Percentiles rank a stretch among this genome's conserved stretches.
Conservation (phyloP, 2,329 filamentous ascomycete genomes). For the Epichloe glyceriae region DNA sequence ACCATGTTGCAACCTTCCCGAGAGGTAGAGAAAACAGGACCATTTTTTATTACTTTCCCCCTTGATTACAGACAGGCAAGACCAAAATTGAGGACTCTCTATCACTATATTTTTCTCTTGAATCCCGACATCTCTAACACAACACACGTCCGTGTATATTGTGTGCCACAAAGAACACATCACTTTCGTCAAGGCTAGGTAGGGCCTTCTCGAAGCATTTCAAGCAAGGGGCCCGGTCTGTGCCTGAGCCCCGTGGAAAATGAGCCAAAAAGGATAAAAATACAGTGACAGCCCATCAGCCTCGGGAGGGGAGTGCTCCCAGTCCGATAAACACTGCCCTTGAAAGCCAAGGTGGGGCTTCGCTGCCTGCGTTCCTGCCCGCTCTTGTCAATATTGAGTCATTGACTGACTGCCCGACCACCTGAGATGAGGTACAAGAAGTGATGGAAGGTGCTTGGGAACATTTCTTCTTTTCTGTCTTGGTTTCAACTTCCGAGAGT, state of each 20-base stretch:
- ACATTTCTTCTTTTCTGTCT: background rate
- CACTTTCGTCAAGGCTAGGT: background rate
- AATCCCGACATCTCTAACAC: too few species aligned
- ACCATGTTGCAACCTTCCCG: conserved; percentile 3
- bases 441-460: background rate
- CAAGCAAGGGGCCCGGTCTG: background rate
- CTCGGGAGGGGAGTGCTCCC: background rate
- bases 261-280: background rate
- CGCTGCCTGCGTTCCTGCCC: conserved; percentile 4
- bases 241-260: background rate
- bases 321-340: background rate
- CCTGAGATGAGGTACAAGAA: conserved; percentile 4
- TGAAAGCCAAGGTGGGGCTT: background rate
- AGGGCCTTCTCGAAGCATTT: background rate
- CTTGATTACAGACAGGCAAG: too few species aligned
- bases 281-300: background rate
- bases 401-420: conserved; percentile 2
- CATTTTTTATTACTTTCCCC: too few species aligned
- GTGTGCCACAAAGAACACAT: too few species aligned
- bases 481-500: background rate
- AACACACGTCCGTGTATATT: background rate
- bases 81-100: too few species aligned
- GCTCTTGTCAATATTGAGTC: background rate
- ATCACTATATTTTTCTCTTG: too few species aligned
- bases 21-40: background rate